A percentile compares a stretch with the other conserved stretches of the same genome.
Conservation (phyloP, 345 rosid genomes). For the Melaleuca alternifolia region DNA sequence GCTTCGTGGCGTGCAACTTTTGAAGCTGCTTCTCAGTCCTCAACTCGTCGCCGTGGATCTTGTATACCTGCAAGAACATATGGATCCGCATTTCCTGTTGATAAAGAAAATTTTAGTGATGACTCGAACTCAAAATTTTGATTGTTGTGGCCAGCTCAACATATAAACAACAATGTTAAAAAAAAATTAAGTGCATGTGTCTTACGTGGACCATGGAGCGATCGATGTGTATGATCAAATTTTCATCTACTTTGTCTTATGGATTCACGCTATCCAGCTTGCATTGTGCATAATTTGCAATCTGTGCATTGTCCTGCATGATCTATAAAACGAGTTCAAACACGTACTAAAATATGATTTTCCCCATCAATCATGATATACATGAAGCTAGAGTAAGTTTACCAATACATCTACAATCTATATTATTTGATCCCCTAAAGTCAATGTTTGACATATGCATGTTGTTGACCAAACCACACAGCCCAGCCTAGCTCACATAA, state of each 20-base stretch:
- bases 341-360: neutral
- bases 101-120: neutral
- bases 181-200: neutral
- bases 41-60: neutral
- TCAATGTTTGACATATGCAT: neutral
- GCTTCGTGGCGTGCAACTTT: neutral
- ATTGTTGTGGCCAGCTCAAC: neutral
- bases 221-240: neutral
- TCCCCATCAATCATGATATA: neutral
- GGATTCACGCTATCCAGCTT: neutral
- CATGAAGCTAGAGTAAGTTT: neutral
- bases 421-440: neutral
- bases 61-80: neutral
- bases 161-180: neutral
- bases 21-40: neutral
- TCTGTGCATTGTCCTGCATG: neutral
- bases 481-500: neutral
- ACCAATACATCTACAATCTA: neutral
- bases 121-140: neutral
- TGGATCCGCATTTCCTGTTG: neutral
- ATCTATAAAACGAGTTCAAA: neutral
- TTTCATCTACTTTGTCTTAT: neutral
- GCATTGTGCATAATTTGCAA: neutral
- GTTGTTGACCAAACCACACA: neutral
- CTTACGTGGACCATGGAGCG: neutral